Conservation (phyloP, 306 rosid species). For the Cyamopsis tetragonoloba region DNA sequence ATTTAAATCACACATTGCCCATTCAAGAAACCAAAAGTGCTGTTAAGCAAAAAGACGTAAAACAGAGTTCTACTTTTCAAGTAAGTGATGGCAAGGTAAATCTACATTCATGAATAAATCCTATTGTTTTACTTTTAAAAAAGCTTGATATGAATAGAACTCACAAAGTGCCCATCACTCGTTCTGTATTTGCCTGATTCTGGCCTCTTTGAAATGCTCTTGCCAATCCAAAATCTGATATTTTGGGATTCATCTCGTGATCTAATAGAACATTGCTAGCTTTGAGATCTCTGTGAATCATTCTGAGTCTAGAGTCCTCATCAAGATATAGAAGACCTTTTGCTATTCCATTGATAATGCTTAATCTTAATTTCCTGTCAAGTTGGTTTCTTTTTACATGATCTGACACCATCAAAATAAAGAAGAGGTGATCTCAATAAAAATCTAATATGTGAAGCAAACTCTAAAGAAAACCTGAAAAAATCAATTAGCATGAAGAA, state of each 20-base stretch:
- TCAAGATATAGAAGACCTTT: slow-evolving; percentile 41
- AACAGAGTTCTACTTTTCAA: no score
- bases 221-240: slow-evolving; percentile 45
- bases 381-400: slow-evolving; percentile 14
- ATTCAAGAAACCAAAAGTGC: no score
- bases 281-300: slow-evolving; percentile 45
- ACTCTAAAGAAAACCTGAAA: no score
- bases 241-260: slow-evolving; percentile 38
- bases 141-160: neutral
- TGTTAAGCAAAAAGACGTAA: no score
- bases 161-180: slow-evolving; percentile 43
- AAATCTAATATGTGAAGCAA: no score
- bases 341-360: slow-evolving; percentile 37
- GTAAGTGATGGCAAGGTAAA: no score
- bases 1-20: no score
- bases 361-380: slow-evolving; percentile 17
- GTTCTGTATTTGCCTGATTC: slow-evolving; percentile 29
- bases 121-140: neutral
- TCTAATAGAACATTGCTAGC: slow-evolving; percentile 39
- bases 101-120: neutral
- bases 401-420: slow-evolving; percentile 19
- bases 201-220: slow-evolving; percentile 29
- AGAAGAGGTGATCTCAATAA: no score
- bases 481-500: no score
- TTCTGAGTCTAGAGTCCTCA: slow-evolving; percentile 33